Evolutionary conservation across 805 yeast species (phyloP).

Genomic region (Lachancea fermentati): DNA sequence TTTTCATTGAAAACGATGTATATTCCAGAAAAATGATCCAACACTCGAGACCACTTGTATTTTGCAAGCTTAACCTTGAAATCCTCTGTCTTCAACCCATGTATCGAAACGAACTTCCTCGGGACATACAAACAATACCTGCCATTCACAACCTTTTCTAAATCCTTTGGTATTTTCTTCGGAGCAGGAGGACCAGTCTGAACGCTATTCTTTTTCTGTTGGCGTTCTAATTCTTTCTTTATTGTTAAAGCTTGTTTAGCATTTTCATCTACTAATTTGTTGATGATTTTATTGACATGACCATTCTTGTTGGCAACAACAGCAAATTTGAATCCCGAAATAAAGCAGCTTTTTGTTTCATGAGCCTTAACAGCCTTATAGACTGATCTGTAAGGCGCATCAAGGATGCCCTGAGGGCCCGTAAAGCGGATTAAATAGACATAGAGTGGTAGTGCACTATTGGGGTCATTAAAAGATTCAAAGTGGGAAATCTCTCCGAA

Average conservation of each 20-base stretch:
- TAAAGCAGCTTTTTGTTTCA: conserved; percentile 40
- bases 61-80: conserved; percentile 52
- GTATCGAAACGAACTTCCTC: conserved; percentile 48
- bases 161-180: conserved; percentile 41
- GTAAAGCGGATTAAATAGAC: conserved; percentile 58
- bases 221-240: conserved; percentile 22
- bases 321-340: conserved; percentile 44
- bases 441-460: conserved; percentile 74
- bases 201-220: conserved; percentile 14
- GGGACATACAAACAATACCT: conserved; percentile 53
- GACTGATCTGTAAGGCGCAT: conserved; percentile 44
- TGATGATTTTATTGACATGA: conserved; percentile 33
- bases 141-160: conserved; percentile 44
- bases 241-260: conserved; percentile 37
- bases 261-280: conserved; percentile 31
- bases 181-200: conserved; percentile 11
- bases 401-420: conserved; percentile 47
- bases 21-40: conserved; percentile 60
- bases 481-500: conserved; percentile 62
- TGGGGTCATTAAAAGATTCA: conserved; percentile 59
- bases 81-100: conserved; percentile 51
- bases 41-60: conserved; percentile 61
- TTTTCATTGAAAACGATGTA: conserved; percentile 58
- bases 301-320: conserved; percentile 46
- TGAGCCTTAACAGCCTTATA: conserved; percentile 38